phyloP scores from a whole-genome alignment of 495 filamentous ascomycete species.

The Hypoxylon perforatum region DNA sequence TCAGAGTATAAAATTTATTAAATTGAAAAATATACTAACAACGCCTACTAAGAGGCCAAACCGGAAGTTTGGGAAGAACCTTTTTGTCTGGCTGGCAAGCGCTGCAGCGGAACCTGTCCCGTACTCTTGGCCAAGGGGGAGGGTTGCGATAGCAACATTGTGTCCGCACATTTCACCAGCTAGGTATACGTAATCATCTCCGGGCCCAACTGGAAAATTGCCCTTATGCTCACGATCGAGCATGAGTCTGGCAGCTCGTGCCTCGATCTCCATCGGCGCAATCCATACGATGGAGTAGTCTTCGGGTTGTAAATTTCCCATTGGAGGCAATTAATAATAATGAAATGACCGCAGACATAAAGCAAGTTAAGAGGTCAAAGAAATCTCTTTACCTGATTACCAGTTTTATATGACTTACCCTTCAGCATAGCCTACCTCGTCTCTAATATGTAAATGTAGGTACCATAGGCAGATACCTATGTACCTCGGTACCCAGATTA shows the following conservation, averaged over 20 bases:
- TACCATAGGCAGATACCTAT: no score
- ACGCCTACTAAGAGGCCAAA: constrained; percentile 54
- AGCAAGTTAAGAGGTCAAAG: no score
- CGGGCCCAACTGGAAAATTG: constrained; percentile 17
- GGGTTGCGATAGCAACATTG: constrained; percentile 55
- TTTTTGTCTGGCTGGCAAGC: constrained; percentile 52
- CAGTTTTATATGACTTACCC: no score
- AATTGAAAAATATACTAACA: constrained; percentile 28
- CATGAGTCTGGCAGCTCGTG: constrained; percentile 42
- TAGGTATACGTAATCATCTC: constrained; percentile 52
- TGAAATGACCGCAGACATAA: no score
- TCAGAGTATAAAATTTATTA: background rate
- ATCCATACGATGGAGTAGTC: constrained; percentile 45
- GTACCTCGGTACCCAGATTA: no score
- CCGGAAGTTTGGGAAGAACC: constrained; percentile 51
- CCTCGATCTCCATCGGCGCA: constrained; percentile 46
- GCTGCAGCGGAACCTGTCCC: constrained; percentile 52
- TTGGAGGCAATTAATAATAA: background rate
- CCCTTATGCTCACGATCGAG: constrained; percentile 39
- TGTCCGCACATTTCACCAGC: constrained; percentile 52
- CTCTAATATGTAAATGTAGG: no score
- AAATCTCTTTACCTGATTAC: no score
- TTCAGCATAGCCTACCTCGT: no score
- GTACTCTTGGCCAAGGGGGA: constrained; percentile 50
- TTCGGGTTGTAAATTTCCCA: constrained; percentile 13